Evolutionary conservation across 1,284 basidiomycete species (phyloP).

Genomic region (Rhizoctonia solani): DNA sequence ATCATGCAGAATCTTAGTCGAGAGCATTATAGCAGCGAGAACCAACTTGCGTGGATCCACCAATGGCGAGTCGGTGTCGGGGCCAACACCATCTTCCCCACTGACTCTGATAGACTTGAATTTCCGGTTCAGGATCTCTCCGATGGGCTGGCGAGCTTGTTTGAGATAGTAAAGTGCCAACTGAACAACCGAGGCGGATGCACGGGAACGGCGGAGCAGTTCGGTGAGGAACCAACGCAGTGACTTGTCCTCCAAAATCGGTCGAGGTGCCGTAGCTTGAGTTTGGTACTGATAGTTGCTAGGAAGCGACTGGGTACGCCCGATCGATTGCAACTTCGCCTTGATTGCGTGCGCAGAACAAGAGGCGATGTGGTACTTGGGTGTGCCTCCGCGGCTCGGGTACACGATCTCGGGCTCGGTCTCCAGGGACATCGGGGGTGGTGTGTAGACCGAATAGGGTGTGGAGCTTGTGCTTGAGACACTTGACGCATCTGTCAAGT

Average conservation of each 20-base stretch:
- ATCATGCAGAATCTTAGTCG: conserved; percentile 30
- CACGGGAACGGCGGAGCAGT: conserved; percentile 21
- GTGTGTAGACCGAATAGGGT: conserved; percentile 8
- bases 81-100: background rate
- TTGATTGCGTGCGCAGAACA: background rate
- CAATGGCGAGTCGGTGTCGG: conserved; percentile 4
- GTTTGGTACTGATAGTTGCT: background rate
- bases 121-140: background rate
- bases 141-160: conserved; percentile 19
- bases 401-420: conserved; percentile 20
- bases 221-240: conserved; percentile 29
- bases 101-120: conserved; percentile 22
- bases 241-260: conserved; percentile 23
- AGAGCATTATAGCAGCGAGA: conserved; percentile 28
- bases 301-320: conserved; percentile 2
- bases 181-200: conserved; percentile 29
- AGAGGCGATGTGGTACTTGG: conserved; percentile 5
- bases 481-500: background rate
- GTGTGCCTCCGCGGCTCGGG: background rate
- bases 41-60: conserved; percentile 26
- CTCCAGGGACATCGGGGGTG: conserved; percentile 10
- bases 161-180: conserved; percentile 24
- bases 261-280: background rate
- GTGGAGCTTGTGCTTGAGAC: conserved; percentile 19
- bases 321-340: background rate